Conservation (phyloP, 1,284 basidiomycete genomes). For the Pseudozyma pruni region DNA sequence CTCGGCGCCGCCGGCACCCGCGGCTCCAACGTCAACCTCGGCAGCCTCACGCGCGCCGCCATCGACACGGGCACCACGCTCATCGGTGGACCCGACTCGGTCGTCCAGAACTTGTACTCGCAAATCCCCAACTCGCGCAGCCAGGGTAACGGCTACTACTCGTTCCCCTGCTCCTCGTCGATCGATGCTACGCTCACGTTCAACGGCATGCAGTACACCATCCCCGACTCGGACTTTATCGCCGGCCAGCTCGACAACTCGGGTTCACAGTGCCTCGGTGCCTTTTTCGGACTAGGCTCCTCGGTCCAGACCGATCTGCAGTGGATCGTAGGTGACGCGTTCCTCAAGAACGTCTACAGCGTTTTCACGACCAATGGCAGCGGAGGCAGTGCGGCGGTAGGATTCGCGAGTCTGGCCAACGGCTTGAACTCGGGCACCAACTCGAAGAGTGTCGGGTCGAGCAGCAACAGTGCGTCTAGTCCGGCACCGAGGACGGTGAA, state of each 20-base stretch:
- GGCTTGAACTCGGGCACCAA: conserved; percentile 50
- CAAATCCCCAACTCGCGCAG: conserved; percentile 44
- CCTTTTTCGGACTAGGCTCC: conserved; percentile 56
- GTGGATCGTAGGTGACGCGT: conserved; percentile 63
- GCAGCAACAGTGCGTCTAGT: conserved; percentile 10
- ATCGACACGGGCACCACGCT: conserved; percentile 65
- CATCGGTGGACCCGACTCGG: conserved; percentile 58
- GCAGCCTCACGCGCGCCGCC: conserved; percentile 39
- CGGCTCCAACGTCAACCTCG: conserved; percentile 22
- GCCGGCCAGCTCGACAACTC: conserved; percentile 29
- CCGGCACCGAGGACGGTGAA: conserved; percentile 6
- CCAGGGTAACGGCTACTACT: conserved; percentile 56
- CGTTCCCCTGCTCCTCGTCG: conserved; percentile 50
- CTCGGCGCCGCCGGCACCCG: conserved; percentile 44
- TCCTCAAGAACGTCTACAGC: conserved; percentile 62
- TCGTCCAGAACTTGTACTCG: conserved; percentile 50
- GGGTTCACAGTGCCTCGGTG: conserved; percentile 52
- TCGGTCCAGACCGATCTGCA: conserved; percentile 29
- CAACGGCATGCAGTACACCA: conserved; percentile 45
- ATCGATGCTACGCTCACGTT: conserved; percentile 58
- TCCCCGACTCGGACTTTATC: conserved; percentile 48
- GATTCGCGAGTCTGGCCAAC: conserved; percentile 55
- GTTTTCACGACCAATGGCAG: conserved; percentile 41
- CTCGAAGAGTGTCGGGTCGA: conserved; percentile 29
- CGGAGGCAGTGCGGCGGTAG: conserved; percentile 30